Evolutionary conservation across 768 basidiomycete species (phyloP).

Genomic region (Auricularia heimuer): DNA sequence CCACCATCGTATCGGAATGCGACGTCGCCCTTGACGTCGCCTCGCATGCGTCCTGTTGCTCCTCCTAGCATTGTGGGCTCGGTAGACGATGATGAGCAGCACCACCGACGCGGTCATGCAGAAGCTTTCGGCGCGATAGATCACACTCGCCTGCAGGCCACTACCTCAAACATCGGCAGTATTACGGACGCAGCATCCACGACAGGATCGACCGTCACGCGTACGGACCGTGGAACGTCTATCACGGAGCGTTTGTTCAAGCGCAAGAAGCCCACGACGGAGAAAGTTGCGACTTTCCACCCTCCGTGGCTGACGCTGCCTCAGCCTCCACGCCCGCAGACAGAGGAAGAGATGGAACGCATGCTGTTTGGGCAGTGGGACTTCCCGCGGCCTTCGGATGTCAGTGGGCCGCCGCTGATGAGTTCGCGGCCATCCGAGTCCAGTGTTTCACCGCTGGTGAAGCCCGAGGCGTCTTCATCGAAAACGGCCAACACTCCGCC

Average conservation of each 20-base stretch:
- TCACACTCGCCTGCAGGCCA: constrained; percentile 39
- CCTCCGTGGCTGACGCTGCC: constrained; percentile 57
- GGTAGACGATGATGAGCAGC: constrained; percentile 13
- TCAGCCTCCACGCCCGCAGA: constrained; percentile 39
- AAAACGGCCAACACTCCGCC: not conserved
- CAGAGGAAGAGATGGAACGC: constrained; percentile 55
- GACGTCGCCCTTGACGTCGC: not conserved
- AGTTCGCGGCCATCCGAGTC: not conserved
- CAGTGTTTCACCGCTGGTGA: not conserved
- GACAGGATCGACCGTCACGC: constrained; percentile 1
- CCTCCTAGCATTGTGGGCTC: not conserved
- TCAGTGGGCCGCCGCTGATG: not conserved
- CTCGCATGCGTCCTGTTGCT: not conserved
- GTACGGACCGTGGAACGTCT: not conserved
- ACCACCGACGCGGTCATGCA: constrained; percentile 47
- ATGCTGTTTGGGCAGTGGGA: constrained; percentile 24
- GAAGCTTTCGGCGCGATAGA: constrained; percentile 55
- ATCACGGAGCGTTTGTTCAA: not conserved
- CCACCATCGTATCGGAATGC: not conserved
- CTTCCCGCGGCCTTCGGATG: not conserved
- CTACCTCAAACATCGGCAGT: constrained; percentile 19
- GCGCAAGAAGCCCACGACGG: not conserved
- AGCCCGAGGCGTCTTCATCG: not conserved
- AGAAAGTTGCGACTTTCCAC: constrained; percentile 18
- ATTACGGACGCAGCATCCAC: constrained; percentile 12